phyloP scores from a whole-genome alignment of 1,284 basidiomycete genomes.

The Apiotrichum mycotoxinovorans region DNA sequence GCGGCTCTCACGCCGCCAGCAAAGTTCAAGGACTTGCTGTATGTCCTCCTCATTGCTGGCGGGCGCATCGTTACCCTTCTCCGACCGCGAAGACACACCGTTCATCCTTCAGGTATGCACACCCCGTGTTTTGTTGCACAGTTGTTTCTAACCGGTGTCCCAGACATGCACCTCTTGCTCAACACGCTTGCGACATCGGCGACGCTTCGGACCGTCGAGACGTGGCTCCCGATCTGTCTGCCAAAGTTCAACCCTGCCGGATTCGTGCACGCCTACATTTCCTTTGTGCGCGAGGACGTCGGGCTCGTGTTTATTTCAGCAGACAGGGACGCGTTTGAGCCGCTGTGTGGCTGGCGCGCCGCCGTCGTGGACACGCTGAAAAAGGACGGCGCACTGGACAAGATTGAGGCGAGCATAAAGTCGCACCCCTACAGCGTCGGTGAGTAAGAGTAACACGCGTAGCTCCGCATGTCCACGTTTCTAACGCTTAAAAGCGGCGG shows the following conservation, averaged over 20 bases:
- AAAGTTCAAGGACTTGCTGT: slow-evolving; percentile 87
- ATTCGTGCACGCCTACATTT: slow-evolving; percentile 90
- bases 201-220: slow-evolving; percentile 71
- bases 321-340: slow-evolving; percentile 52
- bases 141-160: slow-evolving; percentile 8
- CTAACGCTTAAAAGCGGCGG: slow-evolving; percentile 50
- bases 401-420: slow-evolving; percentile 30
- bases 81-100: slow-evolving; percentile 85
- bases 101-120: slow-evolving; percentile 77
- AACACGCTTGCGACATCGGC: slow-evolving; percentile 65
- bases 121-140: no score
- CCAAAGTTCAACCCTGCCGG: slow-evolving; percentile 88
- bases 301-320: slow-evolving; percentile 52
- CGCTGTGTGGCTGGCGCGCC: slow-evolving; percentile 64
- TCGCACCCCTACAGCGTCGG: slow-evolving; percentile 47
- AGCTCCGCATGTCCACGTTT: no score
- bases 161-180: slow-evolving; percentile 81
- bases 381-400: slow-evolving; percentile 57
- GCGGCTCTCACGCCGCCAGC: slow-evolving; percentile 70
- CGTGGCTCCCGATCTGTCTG: slow-evolving; percentile 92
- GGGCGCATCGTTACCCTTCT: slow-evolving; percentile 81
- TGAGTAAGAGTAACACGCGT: slow-evolving; percentile 19
- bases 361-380: slow-evolving; percentile 63
- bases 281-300: slow-evolving; percentile 57
- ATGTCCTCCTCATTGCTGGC: slow-evolving; percentile 76